Evolutionary conservation across 1,284 basidiomycete genomes (phyloP).

Genomic region (Ustilago bromivora): DNA sequence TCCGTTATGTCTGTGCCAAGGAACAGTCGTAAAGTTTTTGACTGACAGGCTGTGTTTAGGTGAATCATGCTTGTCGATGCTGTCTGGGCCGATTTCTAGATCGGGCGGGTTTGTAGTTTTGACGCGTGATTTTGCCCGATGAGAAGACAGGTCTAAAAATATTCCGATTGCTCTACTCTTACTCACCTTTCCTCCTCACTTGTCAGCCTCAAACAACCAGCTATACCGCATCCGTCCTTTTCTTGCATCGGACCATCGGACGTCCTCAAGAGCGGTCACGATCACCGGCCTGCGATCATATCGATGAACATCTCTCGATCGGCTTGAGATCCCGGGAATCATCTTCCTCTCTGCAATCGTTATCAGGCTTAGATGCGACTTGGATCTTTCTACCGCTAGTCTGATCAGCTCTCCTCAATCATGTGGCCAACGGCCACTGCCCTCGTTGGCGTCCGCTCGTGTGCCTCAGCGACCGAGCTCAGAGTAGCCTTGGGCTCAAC

Average conservation of each 20-base stretch:
- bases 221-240: neutral
- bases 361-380: conserved; percentile 6
- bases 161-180: neutral
- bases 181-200: neutral
- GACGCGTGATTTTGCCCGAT: neutral
- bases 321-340: neutral
- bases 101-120: neutral
- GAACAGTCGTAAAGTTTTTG: too few species aligned
- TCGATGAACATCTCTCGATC: conserved; percentile 10
- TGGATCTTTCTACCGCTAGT: neutral
- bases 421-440: conserved; percentile 41
- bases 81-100: neutral
- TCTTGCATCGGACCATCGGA: conserved; percentile 3
- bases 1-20: too few species aligned
- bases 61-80: neutral
- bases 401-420: conserved; percentile 8
- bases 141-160: neutral
- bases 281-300: neutral
- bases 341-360: neutral
- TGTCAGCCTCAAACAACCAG: neutral
- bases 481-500: conserved; percentile 15
- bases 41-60: neutral
- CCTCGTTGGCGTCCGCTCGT: conserved; percentile 37
- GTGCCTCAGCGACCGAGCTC: conserved; percentile 17
- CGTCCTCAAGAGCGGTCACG: neutral